Base-by-base conservation (phyloP, 2,329 filamentous ascomycete species). In the Xylaria sp. region DNA sequence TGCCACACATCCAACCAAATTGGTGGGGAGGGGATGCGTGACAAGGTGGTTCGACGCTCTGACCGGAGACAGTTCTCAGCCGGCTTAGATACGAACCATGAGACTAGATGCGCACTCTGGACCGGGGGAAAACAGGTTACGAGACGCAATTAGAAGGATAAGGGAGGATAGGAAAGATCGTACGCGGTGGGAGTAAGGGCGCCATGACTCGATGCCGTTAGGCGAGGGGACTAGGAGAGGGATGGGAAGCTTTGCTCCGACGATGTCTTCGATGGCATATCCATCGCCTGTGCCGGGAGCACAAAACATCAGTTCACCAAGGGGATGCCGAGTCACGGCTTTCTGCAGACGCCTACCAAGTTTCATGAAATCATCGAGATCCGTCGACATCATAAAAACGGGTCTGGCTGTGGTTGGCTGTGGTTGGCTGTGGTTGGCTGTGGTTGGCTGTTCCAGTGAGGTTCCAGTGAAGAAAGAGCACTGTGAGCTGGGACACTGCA, bases 331-430 rank as follows among this genome's bases (percentile, higher is more conserved):
- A n/a, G n/a, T n/a, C n/a, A n/a, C n/a, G n/a, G n/a, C n/a, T n/a
- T n/a, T 35, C 31, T 35, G 31, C 13, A 35, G 31, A 35, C 31
- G 13, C 31, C 7, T 7, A 7, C 31, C 1, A 17, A n/a, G 62
- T 58, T 60, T 57, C 55, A 71, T 71, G 66, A 70, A 71, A 71
- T 71, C 69, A 71, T 68, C 33, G 51, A 43, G 15, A 23, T 9
- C 46, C 57, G 68, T 68, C 65, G 63, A 69, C 66, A 69, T 69
- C 53, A 59, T 60, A 52, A 56, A 60, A 23, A 10, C 54, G 59
- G 60, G 47, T 35, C 55, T 10, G 37, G 38, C 47, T 41, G 1
- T 15, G 5, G 7, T 11, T 40, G n/a, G n/a, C n/a, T n/a, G n/a
- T n/a, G n/a, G n/a, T n/a, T n/a, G n/a, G n/a, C n/a, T n/a, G n/a